A percentile compares a stretch with the other conserved stretches of the same genome.
Conservation (phyloP, 2,329 filamentous ascomycete species). For the Magnaporthales sp. region DNA sequence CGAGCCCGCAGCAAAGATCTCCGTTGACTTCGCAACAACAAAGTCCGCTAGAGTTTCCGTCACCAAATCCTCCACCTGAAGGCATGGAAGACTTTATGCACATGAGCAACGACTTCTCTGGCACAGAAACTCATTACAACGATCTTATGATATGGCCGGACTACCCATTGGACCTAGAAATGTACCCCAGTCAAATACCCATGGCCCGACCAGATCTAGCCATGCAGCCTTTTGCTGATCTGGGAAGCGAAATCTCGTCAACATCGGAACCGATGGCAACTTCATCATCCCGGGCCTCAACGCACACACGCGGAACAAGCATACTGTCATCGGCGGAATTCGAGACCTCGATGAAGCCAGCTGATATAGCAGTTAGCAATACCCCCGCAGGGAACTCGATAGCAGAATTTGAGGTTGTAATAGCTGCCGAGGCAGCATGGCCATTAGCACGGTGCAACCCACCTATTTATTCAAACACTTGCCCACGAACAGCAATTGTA, state of each 20-base stretch:
- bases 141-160: conserved; percentile 35
- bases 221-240: conserved; percentile 27
- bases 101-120: conserved; percentile 24
- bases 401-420: conserved; percentile 36
- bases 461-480: conserved; percentile 31
- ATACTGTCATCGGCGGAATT: conserved; percentile 32
- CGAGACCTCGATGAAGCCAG: conserved; percentile 22
- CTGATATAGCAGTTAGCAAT: conserved; percentile 19
- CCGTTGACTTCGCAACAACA: conserved; percentile 22
- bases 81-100: conserved; percentile 33
- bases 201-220: conserved; percentile 24
- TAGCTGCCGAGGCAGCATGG: conserved; percentile 40
- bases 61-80: conserved; percentile 26
- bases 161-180: conserved; percentile 33
- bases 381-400: conserved; percentile 21
- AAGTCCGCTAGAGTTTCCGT: conserved; percentile 24
- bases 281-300: conserved; percentile 31
- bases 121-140: conserved; percentile 28
- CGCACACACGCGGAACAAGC: conserved; percentile 38
- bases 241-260: conserved; percentile 29
- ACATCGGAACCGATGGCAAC: conserved; percentile 31
- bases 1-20: conserved; percentile 19
- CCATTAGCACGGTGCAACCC: conserved; percentile 42
- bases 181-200: conserved; percentile 25
- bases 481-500: conserved; percentile 39